These are phyloP conservation scores for Aspergillus mulundensis DNA, from an alignment of 495 filamentous ascomycete species.

Conservation along the genomic window DNA sequence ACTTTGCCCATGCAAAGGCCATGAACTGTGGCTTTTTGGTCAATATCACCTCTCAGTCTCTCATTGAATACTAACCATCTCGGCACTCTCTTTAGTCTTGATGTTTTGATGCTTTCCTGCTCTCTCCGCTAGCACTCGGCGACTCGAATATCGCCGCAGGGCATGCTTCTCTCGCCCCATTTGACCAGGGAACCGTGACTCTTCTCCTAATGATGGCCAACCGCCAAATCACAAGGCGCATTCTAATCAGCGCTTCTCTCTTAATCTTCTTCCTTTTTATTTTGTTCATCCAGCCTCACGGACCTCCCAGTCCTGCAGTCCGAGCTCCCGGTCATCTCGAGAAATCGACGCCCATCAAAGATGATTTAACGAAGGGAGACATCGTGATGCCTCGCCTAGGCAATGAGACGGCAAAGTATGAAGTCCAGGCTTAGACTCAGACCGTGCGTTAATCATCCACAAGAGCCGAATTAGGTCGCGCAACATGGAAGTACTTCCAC, in stretches of 20 bases:
- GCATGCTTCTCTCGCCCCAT: not conserved
- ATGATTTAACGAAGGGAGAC: conserved; percentile 62
- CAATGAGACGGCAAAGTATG: conserved; percentile 76
- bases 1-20: conserved; percentile 10
- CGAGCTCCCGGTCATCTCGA: conserved; percentile 43
- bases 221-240: conserved; percentile 40
- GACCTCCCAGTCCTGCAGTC: conserved; percentile 38
- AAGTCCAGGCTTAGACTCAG: not conserved
- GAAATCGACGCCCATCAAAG: conserved; percentile 25
- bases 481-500: conserved; percentile 90
- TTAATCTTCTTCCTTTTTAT: conserved; percentile 36
- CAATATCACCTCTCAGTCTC: not conserved
- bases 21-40: conserved; percentile 7
- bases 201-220: conserved; percentile 31
- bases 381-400: conserved; percentile 85
- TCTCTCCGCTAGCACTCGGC: not conserved
- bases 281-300: conserved; percentile 39
- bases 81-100: conserved; percentile 1
- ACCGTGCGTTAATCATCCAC: not conserved
- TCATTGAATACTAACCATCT: not conserved
- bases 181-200: not conserved
- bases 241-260: conserved; percentile 34
- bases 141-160: not conserved
- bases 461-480: conserved; percentile 83
- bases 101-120: not conserved